A percentile compares a stretch with the other conserved stretches of the same genome.
phyloP scores from a whole-genome alignment of 371 early-diverging fungal genomes.

The Rhizopus delemar region DNA sequence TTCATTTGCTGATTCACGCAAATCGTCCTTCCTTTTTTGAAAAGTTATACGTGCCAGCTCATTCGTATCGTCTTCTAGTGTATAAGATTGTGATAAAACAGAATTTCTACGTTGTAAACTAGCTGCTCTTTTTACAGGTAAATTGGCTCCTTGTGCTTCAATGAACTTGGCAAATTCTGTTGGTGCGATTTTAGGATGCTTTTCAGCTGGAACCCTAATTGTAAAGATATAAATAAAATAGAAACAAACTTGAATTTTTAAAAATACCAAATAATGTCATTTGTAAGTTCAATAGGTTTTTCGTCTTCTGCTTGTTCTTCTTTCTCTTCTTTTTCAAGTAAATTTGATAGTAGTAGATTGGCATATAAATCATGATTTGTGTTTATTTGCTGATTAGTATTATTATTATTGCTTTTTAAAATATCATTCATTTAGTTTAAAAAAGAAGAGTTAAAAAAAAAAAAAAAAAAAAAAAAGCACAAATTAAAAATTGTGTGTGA shows the following conservation, averaged over 20 bases:
- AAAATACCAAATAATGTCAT: constrained; percentile 25
- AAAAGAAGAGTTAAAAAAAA: constrained; percentile 2
- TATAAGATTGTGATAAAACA: constrained; percentile 31
- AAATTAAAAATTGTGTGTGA: neutral
- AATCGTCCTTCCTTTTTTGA: constrained; percentile 11
- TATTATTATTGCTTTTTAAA: neutral
- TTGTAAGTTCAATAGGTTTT: constrained; percentile 1
- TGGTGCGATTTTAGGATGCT: constrained; percentile 42
- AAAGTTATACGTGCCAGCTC: constrained; percentile 16
- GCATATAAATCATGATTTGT: constrained; percentile 26
- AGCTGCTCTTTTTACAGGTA: constrained; percentile 13
- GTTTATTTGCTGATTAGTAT: neutral
- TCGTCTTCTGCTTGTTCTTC: constrained; percentile 9
- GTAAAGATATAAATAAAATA: neutral
- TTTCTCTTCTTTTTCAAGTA: constrained; percentile 20
- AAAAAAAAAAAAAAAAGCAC: neutral
- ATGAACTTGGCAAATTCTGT: constrained; percentile 40
- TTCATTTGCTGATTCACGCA: neutral
- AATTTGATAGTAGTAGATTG: constrained; percentile 21
- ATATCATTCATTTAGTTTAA: constrained; percentile 6
- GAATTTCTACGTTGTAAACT: constrained; percentile 28
- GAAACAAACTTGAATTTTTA: neutral
- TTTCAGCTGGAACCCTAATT: constrained; percentile 36
- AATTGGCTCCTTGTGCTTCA: constrained; percentile 28
- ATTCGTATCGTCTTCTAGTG: constrained; percentile 8